Conservation (phyloP, 225 moss, liverwort and hornwort genomes). For the Polytrichum commune region DNA sequence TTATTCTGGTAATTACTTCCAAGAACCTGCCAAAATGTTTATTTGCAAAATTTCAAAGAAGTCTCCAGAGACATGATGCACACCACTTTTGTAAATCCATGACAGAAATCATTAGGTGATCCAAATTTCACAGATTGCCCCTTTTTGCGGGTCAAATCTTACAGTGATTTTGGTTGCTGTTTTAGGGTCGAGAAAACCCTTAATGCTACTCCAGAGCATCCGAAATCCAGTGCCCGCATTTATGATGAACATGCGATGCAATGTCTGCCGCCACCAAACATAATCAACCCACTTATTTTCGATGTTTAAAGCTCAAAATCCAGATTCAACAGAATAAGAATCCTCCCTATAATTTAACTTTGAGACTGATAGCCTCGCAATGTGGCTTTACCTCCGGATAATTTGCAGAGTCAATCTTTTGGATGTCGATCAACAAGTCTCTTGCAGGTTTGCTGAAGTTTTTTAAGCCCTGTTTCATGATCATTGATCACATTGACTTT, state of each 20-base stretch:
- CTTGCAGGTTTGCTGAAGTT: slow-evolving; percentile 78
- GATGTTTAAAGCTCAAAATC: too few species aligned
- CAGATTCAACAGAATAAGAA: too few species aligned
- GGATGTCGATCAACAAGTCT: slow-evolving; percentile 79
- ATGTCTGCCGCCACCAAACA: slow-evolving; percentile 44
- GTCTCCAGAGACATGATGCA: not conserved
- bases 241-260: slow-evolving; percentile 81
- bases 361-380: too few species aligned
- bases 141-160: not conserved
- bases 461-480: slow-evolving; percentile 65
- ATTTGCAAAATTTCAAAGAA: not conserved
- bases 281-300: too few species aligned
- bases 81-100: too few species aligned
- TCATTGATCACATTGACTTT: not conserved
- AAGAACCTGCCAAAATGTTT: slow-evolving; percentile 55
- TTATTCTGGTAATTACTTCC: slow-evolving; percentile 71
- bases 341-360: too few species aligned
- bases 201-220: slow-evolving; percentile 74
- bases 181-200: slow-evolving; percentile 74
- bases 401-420: slow-evolving; percentile 90
- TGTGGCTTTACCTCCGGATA: slow-evolving; percentile 80
- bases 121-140: too few species aligned
- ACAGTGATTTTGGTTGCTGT: slow-evolving; percentile 81
- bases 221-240: slow-evolving; percentile 90
- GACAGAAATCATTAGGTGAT: too few species aligned